Conservation (phyloP, 805 yeast genomes). For the Saturnispora hagleri region DNA sequence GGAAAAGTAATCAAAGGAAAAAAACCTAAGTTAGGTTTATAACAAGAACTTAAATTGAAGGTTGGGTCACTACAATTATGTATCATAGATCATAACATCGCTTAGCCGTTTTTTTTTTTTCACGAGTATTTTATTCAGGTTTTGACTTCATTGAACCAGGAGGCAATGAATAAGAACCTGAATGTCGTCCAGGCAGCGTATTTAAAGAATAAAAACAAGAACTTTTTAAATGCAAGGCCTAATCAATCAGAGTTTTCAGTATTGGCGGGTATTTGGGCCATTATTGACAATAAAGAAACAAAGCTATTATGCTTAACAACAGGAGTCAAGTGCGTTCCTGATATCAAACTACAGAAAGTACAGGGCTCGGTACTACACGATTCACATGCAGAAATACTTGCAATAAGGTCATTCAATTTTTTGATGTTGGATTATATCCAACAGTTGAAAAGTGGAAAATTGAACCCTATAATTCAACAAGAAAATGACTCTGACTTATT, state of each 20-base stretch:
- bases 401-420: constrained; percentile 61
- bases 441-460: constrained; percentile 9
- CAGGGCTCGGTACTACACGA: constrained; percentile 71
- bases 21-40: too few relatives aligned
- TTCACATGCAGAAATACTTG: constrained; percentile 80
- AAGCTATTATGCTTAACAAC: constrained; percentile 32
- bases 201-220: neutral
- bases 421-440: constrained; percentile 42
- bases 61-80: too few relatives aligned
- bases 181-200: constrained; percentile 1
- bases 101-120: neutral
- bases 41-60: too few relatives aligned
- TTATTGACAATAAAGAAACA: neutral
- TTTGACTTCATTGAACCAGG: neutral
- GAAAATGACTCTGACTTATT: constrained; percentile 16
- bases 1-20: too few relatives aligned
- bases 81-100: neutral
- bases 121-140: neutral
- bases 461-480: constrained; percentile 10
- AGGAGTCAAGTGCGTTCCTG: constrained; percentile 76
- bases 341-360: constrained; percentile 28
- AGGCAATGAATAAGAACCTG: neutral
- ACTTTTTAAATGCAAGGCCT: constrained; percentile 31
- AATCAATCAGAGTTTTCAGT: constrained; percentile 77
- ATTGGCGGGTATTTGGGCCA: constrained; percentile 55